Evolutionary conservation across 2,329 filamentous ascomycete genomes (phyloP).

Genomic region (Aspergillus phoenicis): DNA sequence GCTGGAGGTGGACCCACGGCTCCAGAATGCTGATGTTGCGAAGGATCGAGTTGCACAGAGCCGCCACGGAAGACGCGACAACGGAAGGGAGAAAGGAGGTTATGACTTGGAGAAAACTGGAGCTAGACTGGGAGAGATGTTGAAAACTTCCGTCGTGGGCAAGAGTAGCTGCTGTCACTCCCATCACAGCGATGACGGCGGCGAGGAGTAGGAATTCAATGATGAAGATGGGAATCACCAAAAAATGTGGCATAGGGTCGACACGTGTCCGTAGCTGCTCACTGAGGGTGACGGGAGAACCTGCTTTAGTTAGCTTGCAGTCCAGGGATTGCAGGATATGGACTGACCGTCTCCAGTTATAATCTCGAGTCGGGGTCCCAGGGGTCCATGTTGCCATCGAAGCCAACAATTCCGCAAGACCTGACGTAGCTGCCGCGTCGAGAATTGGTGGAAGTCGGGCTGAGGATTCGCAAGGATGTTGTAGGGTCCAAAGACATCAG

Average conservation of each 20-base stretch:
- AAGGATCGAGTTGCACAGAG: constrained; percentile 38
- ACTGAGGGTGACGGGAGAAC: constrained; percentile 28
- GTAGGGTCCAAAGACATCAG: constrained; percentile 32
- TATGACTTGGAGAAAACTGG: constrained; percentile 35
- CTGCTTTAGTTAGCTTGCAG: constrained; percentile 16
- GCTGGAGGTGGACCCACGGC: constrained; percentile 40
- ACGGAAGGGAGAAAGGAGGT: constrained; percentile 37
- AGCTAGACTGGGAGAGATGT: constrained; percentile 36
- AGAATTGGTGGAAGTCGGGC: constrained; percentile 36
- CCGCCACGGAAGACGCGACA: constrained; percentile 35
- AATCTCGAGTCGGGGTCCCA: constrained; percentile 33
- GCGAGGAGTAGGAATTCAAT: constrained; percentile 37
- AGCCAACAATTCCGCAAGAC: constrained; percentile 33
- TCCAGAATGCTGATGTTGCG: constrained; percentile 39
- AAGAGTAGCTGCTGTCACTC: constrained; percentile 32
- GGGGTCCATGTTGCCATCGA: constrained; percentile 31
- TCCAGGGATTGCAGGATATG: not conserved
- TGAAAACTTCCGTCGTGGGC: constrained; percentile 32
- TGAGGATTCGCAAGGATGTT: constrained; percentile 33
- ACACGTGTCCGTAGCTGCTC: constrained; percentile 28
- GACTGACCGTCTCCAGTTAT: constrained; percentile 32
- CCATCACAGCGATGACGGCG: constrained; percentile 35
- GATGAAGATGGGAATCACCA: constrained; percentile 38
- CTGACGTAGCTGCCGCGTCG: constrained; percentile 35
- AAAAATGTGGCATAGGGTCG: constrained; percentile 38